Evolutionary conservation across 1,139 yeast species (phyloP), one percentile per base, ranked within the genome.

Genomic region (Pichia sp.): DNA sequence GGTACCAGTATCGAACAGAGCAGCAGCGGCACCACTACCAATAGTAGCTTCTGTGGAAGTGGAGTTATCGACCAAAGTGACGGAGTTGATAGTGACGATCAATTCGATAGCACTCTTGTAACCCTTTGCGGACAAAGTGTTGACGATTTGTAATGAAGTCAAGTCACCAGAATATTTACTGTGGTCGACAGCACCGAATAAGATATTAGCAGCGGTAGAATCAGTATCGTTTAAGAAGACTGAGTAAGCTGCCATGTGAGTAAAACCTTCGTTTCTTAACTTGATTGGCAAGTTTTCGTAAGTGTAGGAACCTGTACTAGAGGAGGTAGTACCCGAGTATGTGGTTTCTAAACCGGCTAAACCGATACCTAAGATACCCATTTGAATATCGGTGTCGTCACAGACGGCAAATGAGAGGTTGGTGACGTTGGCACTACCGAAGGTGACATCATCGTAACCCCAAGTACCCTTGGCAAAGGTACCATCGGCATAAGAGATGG

Each of bases 1-100:
- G 9, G 90, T 77, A 39, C 93, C 93, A 2, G 88, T 77, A 63
- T 85, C 93, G 37, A 85, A 65, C 39, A 81, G 62, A 4, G 82
- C 85, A 1, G 77, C 68, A 19, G 67, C 62, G 34, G 65, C 63
- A 32, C 67, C 63, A 4, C 62, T 45, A 17, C 71, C 77, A 37
- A 76, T 59, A 11, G 70, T 68, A 18, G 58, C 58, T 54, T 53
- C 50, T 22, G 46, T 30, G 1, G 32, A 36, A 2, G 40, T 20
- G 2, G 44, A 40, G 9, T 33, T 30, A 18, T 46, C 41, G 20
- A 44, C 42, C 5, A 53, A 32, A 12, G 52, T 44, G 3, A 64
- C 10, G 2, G 57, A 47, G 38, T 72, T 70, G 31, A 80, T 55
- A 0, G 79, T 73, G 39, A 81, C 67, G 39, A 79, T 79, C 45